Evolutionary conservation across 225 moss, liverwort and hornwort species (phyloP).

Genomic region (Pleurozium schreberi): DNA sequence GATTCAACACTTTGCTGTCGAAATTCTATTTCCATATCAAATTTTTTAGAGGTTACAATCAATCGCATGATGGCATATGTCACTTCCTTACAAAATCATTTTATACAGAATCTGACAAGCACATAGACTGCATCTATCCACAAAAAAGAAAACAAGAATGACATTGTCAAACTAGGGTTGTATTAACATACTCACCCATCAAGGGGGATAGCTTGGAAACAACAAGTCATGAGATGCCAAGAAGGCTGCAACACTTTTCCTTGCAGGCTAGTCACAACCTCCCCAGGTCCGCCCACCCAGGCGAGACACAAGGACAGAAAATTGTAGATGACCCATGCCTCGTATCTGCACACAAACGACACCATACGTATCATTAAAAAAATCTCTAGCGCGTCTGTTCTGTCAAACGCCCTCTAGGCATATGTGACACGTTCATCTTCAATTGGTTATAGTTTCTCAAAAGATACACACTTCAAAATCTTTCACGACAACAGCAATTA

Average conservation of each 20-base stretch:
- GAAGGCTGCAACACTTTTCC: constrained; percentile 88
- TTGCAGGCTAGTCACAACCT: constrained; percentile 78
- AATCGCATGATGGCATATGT: background rate
- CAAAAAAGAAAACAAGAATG: background rate
- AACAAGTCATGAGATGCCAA: constrained; percentile 99
- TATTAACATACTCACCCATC: constrained; percentile 60
- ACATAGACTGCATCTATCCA: background rate
- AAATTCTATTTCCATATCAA: background rate
- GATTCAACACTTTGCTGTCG: background rate
- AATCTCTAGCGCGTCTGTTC: background rate
- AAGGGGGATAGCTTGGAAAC: constrained; percentile 75
- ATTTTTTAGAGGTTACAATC: too few relatives aligned
- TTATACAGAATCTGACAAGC: background rate
- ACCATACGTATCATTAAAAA: background rate
- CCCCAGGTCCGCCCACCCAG: constrained; percentile 98
- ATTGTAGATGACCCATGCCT: constrained; percentile 99
- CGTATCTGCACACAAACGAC: constrained; percentile 55
- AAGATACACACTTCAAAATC: background rate
- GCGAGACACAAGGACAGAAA: constrained; percentile 95
- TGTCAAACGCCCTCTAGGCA: background rate
- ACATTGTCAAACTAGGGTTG: background rate
- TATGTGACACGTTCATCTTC: background rate
- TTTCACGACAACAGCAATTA: background rate
- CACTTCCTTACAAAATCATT: background rate
- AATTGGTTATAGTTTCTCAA: background rate